These are phyloP conservation scores for Rhodotorula toruloides DNA, from an alignment of 768 basidiomycete genomes.

Conservation along the genomic window DNA sequence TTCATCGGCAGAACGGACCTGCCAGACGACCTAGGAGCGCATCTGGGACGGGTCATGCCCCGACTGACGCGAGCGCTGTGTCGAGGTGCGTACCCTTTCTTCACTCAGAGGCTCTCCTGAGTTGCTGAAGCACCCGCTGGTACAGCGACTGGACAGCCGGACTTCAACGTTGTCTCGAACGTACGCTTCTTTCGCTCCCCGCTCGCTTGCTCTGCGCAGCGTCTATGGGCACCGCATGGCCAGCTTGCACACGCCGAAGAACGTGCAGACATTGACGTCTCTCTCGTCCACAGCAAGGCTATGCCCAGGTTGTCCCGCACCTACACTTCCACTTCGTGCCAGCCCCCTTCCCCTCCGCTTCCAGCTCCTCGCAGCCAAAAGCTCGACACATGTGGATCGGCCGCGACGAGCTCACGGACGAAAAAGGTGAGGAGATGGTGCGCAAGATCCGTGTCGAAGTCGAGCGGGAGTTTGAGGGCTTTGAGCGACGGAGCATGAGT, in stretches of 20 bases:
- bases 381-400: too few relatives aligned
- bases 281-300: conserved; percentile 16
- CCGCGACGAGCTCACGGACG: too few relatives aligned
- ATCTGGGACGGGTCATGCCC: conserved; percentile 19
- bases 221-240: not conserved
- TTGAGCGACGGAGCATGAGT: too few relatives aligned
- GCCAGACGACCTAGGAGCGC: conserved; percentile 7
- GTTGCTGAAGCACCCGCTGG: not conserved
- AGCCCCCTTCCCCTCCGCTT: not conserved
- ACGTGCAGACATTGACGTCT: not conserved
- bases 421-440: too few relatives aligned
- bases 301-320: conserved; percentile 33
- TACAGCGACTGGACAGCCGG: conserved; percentile 15
- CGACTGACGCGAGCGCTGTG: conserved; percentile 12
- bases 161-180: conserved; percentile 27
- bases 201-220: too few relatives aligned
- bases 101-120: too few relatives aligned
- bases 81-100: conserved; percentile 1
- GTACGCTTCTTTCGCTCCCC: not conserved
- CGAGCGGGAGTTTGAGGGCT: too few relatives aligned
- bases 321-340: conserved; percentile 29
- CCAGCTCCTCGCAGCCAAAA: not conserved
- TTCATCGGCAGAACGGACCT: conserved; percentile 1
- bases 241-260: too few relatives aligned
- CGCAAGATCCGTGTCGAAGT: too few relatives aligned